Base-by-base conservation (phyloP, 2,329 filamentous ascomycete genomes). In the Ciborinia camelliae region DNA sequence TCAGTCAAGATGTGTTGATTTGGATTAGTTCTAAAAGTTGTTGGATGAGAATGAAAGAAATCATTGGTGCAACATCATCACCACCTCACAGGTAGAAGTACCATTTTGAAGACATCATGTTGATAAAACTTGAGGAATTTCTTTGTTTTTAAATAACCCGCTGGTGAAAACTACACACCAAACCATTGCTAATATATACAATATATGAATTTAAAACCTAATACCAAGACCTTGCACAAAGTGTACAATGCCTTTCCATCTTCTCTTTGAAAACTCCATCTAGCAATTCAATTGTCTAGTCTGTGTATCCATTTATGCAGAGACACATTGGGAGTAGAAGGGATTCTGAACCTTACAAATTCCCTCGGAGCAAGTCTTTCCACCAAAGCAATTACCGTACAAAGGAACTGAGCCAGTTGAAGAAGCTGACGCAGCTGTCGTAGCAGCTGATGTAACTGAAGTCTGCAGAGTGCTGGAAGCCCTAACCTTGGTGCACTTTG, bases 281-380 rank as follows among this genome's bases (percentile, higher is more conserved):
- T 7, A 23, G 4, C 30, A 18, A 15, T 35, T 15, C 30, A 15
- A 15, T 28, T 26, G 6, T 48, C 45, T 26, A 48, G 23, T 26
- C 23, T 5, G 6, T 26, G 45, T 5, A 4, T 48, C 45, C 45
- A 26, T 28, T 48, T 48, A 48, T 28, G 3, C 23, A 23, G n/a
- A 15, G 10, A 58, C 12, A 45, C 55, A 58, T 47, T 58, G 55
- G 15, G 55, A 47, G 28, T 58, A 58, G 28, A 15, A 58, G 0
- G 2, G 12, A 1, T 58, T 58, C 20, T 58, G 55, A 32, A 3
- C 55, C 2, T 47, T 41, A 45, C 55, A 58, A 6, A 12, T 58
- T n/a, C 55, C 55, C 28, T 58, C 41, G 23, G 55, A 32, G 55
- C 55, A 58, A 1, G 55, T 47, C 41, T 58, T 47, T 23, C 55